Base-by-base conservation (phyloP, 352 stramenopile species). In the Pythium pyrilobum region DNA sequence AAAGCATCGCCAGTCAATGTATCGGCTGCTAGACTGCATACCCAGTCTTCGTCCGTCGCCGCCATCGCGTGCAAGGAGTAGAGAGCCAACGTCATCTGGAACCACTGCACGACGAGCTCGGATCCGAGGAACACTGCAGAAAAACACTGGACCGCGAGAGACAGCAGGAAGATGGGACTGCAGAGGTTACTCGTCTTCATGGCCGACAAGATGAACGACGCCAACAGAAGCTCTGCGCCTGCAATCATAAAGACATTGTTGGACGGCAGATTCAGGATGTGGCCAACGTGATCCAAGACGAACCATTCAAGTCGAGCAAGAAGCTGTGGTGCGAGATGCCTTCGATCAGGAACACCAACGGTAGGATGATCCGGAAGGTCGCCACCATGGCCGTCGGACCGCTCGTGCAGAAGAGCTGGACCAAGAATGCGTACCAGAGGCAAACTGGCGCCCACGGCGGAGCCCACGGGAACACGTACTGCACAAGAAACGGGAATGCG, bases 261-360 rank as follows among this genome's bases (percentile, higher is more conserved):
- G 5, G 18, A 53, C n/a, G 5, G 18, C 5, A 42, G 29, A 15
- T 36, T 40, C 0, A 13, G 29, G 7, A 20, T 25, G 15, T n/a
- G n/a, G n/a, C n/a, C n/a, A n/a, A 44, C 6, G 34, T 16, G 36
- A 60, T 33, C 53, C 43, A 9, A n/a, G 3, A 59, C 54, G 27
- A 74, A 92, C 82, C 85, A 51, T 95, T 96, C 18, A 96, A 59
- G 48, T 94, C 85, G n/a, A 96, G 66, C 33, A 96, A 66, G 51
- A 96, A 96, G 58, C 84, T 94, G 66, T 94, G 83, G 46, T 94
- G 77, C 3, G 81, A 92, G 54, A 96, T 89, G 10, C 85, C 85
- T 56, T 96, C 84, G 16, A 96, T 60, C 31, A 96, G 50, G 36
- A 96, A 96, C 8, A 92, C 73, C 18, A 96, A 69, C 39, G 85